Evolutionary conservation across 768 basidiomycete genomes (phyloP).

Genomic region (Brasilioporus rufonigricans): DNA sequence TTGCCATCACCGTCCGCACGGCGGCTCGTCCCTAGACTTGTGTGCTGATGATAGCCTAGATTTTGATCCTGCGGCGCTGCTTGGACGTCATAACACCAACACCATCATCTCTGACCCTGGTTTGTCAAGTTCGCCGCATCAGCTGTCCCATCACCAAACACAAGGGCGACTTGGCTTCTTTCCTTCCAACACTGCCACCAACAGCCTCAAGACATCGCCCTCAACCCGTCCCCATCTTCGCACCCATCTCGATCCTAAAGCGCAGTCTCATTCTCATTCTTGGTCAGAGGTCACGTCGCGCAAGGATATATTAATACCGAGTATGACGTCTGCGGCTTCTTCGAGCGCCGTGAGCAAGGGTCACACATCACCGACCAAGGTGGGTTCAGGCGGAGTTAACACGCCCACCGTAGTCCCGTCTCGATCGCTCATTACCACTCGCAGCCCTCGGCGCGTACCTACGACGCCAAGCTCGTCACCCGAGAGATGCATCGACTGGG

Average conservation of each 20-base stretch:
- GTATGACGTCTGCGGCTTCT: slow-evolving; percentile 29
- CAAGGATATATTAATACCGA: slow-evolving; percentile 12
- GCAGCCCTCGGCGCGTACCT: slow-evolving; percentile 66
- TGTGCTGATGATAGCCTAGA: slow-evolving; percentile 16
- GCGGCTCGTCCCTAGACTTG: slow-evolving; percentile 1
- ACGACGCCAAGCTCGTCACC: slow-evolving; percentile 76
- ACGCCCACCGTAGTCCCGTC: slow-evolving; percentile 1
- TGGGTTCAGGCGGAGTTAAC: slow-evolving; percentile 25
- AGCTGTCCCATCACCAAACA: slow-evolving; percentile 33
- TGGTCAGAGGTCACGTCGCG: slow-evolving; percentile 33
- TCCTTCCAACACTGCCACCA: slow-evolving; percentile 39
- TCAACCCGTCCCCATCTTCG: slow-evolving; percentile 1
- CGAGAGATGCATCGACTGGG: slow-evolving; percentile 86
- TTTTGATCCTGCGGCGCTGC: slow-evolving; percentile 5
- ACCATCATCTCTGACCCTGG: slow-evolving; percentile 13
- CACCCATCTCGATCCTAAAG: slow-evolving; percentile 30
- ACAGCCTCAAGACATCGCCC: slow-evolving; percentile 29
- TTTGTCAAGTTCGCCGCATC: slow-evolving; percentile 9
- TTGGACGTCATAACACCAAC: slow-evolving; percentile 10
- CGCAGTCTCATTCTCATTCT: slow-evolving; percentile 39
- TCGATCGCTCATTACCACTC: slow-evolving; percentile 7
- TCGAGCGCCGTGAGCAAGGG: slow-evolving; percentile 27
- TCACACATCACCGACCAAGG: slow-evolving; percentile 36
- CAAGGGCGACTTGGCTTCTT: slow-evolving; percentile 32
- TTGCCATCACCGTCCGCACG: slow-evolving; percentile 3